Base-by-base conservation (phyloP, 106 monocot genomes). In the Dendrobium huoshanense region DNA sequence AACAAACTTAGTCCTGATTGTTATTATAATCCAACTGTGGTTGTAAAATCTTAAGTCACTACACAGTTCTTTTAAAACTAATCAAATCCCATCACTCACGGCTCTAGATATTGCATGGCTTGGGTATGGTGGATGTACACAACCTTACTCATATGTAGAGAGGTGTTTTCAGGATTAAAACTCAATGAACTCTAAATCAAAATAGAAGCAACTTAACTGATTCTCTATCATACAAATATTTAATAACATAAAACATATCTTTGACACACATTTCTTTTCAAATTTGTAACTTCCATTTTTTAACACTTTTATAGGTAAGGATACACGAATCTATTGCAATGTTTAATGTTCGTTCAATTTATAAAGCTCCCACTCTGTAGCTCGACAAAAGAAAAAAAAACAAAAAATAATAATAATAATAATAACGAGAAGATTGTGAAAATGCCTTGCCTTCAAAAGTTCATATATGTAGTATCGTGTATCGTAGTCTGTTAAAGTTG, bases 401-500 rank as follows among this genome's bases (percentile, higher is more conserved):
- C 2, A 4, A 45, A 9, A 4, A 49, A 76, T 33, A 33, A 37
- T 37, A 37, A 37, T 1, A 2, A 11, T 49, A 27, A 9, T 9
- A 18, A 19, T 22, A 49, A 76, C 41, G 18, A 77, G 29, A 22
- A 65, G 4, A 77, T 43, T 22, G 25, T 72, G 42, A 9, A 77
- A 67, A 65, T 22, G 41, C n/a, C 82, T 85, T 87, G 81, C 96
- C 94, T 94, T 96, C 67, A 96, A 79, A 55, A 96, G 88, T 80
- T 96, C 96, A 78, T 87, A 86, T 49, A 96, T 94, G 82, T 96
- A 96, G 79, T 89, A 96, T 77, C 94, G 85, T 59, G 82, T 84
- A 80, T 96, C 96, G 67, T 86, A 94, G 77, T 96, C 96, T 25
- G 87, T 79, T 78, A 96, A 80, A 65, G 92, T 94, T 79, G 96